Base-by-base conservation (phyloP, 768 basidiomycete species). In the Lentinus brumalis region DNA sequence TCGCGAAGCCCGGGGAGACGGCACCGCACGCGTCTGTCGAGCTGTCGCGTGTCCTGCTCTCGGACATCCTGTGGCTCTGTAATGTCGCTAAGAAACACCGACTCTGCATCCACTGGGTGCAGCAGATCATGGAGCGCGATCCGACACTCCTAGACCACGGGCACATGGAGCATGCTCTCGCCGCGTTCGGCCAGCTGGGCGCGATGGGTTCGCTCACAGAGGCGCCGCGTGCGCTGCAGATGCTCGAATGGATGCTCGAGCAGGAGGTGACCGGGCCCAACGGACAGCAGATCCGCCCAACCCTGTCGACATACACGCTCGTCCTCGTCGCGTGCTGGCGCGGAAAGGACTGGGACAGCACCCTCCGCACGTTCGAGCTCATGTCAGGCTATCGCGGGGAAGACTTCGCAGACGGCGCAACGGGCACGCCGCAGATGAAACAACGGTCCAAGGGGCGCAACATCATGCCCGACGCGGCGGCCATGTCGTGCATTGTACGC, bases 221-320 rank as follows among this genome's bases (percentile, higher is more conserved):
- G 53, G 72, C 84, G 0, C 72, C 78, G 10, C 77, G 81, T 59
- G 84, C 86, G 5, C 73, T 91, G 44, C 80, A 83, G 58, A 78
- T 74, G 3, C 75, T 93, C 29, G 82, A 89, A 68, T 91, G 88
- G 87, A 87, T 88, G 83, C 71, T 89, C 55, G 77, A 78, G 53
- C 81, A 83, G 59, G 52, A 54, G 32, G 26, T 51, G 32, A 83
- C 83, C 66, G 78, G 79, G 29, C 68, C 9, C 31, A 30, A 77
- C 32, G 77, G 76, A 62, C 76, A 1, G 15, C 42, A 52, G 8
- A 30, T 51, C 12, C 42, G 63, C 35, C 88, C 53, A 69, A 77
- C 35, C 82, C 83, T 11, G 74, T 75, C n/a, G 57, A 84, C 87
- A 9, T 91, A 82, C 72, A 82, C 83, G 62, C 78, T 88, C 30